Percentiles rank a stretch among this genome's conserved stretches.
phyloP scores from a whole-genome alignment of 441 rosid species.

The Populus hybrid region DNA sequence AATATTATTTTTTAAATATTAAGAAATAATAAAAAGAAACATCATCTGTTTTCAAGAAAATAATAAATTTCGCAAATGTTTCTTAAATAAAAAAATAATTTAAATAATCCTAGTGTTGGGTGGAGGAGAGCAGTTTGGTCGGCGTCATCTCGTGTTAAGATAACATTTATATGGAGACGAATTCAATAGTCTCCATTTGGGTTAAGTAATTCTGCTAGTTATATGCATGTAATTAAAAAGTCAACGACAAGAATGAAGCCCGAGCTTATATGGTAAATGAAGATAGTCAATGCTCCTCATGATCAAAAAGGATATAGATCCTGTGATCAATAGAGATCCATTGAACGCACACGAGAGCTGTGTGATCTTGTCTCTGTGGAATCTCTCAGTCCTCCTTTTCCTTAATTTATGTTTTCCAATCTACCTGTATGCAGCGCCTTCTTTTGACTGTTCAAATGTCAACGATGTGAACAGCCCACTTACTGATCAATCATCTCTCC shows the following conservation, averaged over 20 bases:
- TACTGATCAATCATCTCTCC: neutral
- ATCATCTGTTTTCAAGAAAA: too few relatives aligned
- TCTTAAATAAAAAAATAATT: neutral
- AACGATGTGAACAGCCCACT: neutral
- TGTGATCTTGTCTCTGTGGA: too few relatives aligned
- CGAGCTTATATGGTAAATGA: neutral
- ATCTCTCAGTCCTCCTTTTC: neutral
- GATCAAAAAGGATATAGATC: neutral
- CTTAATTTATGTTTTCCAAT: neutral
- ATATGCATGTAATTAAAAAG: neutral
- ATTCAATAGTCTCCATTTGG: neutral
- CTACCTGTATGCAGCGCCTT: neutral
- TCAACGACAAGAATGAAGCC: neutral
- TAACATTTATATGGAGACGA: neutral
- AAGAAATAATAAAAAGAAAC: too few relatives aligned
- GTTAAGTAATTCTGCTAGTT: neutral
- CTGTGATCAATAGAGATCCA: neutral
- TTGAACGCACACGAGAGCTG: neutral
- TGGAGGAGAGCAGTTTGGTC: neutral
- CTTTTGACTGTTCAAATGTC: slow-evolving; percentile 26
- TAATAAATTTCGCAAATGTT: neutral
- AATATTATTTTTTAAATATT: too few relatives aligned
- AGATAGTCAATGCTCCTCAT: neutral
- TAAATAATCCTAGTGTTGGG: neutral
- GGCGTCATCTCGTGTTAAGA: neutral